Percentiles rank a stretch among this genome's conserved stretches.
These are phyloP conservation scores for Zizania palustris DNA, from an alignment of 202 grass and related monocot species.

Conservation along the genomic window DNA sequence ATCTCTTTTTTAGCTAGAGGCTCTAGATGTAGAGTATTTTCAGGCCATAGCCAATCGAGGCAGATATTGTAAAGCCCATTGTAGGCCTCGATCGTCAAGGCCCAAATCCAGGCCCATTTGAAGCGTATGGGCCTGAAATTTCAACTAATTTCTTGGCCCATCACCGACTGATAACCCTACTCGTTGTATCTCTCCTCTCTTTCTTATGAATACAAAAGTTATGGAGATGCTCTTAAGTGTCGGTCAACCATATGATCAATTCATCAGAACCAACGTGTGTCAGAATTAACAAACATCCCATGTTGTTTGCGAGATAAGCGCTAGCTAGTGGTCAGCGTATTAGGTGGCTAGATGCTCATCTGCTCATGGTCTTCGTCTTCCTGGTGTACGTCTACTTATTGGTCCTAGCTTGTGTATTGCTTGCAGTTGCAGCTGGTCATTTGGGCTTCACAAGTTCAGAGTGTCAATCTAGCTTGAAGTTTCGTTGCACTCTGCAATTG, in stretches of 20 bases:
- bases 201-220: too few species aligned
- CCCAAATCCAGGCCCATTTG: not conserved
- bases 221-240: not conserved
- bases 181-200: too few species aligned
- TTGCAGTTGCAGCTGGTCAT: not conserved
- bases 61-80: too few species aligned
- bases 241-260: constrained; percentile 23
- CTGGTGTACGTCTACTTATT: not conserved
- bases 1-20: too few species aligned
- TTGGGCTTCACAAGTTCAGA: not conserved
- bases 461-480: constrained; percentile 29
- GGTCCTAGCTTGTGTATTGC: not conserved
- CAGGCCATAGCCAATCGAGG: too few species aligned
- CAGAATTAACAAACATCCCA: not conserved
- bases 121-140: not conserved
- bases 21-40: not conserved
- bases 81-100: not conserved
- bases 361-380: not conserved
- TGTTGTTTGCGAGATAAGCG: not conserved
- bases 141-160: not conserved
- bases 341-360: not conserved
- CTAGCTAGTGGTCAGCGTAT: not conserved
- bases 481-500: not conserved
- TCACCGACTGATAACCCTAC: not conserved
- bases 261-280: not conserved